phyloP scores from a whole-genome alignment of 768 basidiomycete species.

The Pholiota microspora region DNA sequence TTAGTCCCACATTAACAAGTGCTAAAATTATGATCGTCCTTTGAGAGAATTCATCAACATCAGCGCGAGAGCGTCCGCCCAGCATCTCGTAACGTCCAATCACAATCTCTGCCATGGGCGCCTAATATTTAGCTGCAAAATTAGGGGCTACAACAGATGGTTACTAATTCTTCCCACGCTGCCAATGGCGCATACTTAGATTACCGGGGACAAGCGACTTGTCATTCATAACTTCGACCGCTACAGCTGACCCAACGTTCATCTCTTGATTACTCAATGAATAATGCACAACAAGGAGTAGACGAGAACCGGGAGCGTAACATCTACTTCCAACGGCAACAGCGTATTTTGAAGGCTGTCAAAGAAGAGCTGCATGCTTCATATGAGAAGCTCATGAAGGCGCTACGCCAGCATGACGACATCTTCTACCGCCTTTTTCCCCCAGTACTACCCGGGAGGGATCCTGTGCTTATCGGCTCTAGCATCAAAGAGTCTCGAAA shows the following conservation, averaged over 20 bases:
- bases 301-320: neutral
- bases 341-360: slow-evolving; percentile 5
- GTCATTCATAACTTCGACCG: neutral
- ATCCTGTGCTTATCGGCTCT: neutral
- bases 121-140: neutral
- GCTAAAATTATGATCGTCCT: no score
- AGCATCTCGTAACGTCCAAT: no score
- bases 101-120: no score
- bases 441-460: slow-evolving; percentile 2
- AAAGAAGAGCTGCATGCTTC: slow-evolving; percentile 4
- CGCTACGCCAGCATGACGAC: slow-evolving; percentile 4
- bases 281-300: neutral
- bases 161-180: neutral
- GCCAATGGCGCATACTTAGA: no score
- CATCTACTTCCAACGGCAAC: slow-evolving; percentile 1
- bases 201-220: no score
- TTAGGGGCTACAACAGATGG: neutral
- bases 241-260: neutral
- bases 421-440: slow-evolving; percentile 8
- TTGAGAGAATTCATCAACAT: no score
- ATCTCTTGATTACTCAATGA: neutral
- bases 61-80: no score
- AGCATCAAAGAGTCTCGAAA: slow-evolving; percentile 6
- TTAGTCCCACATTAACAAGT: no score
- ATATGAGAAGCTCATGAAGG: slow-evolving; percentile 2